Percentiles rank a stretch among this genome's conserved stretches.
These are phyloP conservation scores for Glonium stellatum DNA, from an alignment of 495 filamentous ascomycete genomes.

Conservation along the genomic window DNA sequence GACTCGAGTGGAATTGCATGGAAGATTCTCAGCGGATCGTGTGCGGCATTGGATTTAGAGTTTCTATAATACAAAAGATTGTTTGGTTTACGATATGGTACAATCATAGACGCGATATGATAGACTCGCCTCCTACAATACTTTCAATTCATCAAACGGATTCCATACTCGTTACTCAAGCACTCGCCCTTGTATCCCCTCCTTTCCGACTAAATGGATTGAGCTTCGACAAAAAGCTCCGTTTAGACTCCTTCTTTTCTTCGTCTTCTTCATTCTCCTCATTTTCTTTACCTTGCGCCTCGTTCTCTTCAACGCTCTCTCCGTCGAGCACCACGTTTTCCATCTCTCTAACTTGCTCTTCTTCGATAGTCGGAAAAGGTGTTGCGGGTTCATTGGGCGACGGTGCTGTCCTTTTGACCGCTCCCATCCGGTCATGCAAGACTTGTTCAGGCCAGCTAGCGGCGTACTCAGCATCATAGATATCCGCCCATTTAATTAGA, in stretches of 20 bases:
- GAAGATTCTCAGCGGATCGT: too few relatives aligned
- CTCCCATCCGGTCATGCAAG: constrained; percentile 46
- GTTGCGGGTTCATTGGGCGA: not conserved
- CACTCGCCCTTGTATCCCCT: not conserved
- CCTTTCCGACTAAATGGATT: not conserved
- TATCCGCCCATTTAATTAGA: constrained; percentile 63
- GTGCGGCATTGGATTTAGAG: too few relatives aligned
- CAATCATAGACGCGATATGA: not conserved
- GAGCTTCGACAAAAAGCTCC: not conserved
- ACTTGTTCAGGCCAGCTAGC: constrained; percentile 61
- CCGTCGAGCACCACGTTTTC: not conserved
- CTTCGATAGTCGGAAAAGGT: not conserved
- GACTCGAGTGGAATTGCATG: too few relatives aligned
- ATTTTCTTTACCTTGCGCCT: not conserved
- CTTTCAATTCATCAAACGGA: not conserved
- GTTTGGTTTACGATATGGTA: too few relatives aligned
- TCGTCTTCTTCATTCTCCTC: not conserved
- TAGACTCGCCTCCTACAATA: not conserved
- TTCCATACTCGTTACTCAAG: not conserved
- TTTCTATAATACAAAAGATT: too few relatives aligned
- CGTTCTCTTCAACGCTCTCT: not conserved
- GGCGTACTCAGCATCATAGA: constrained; percentile 60
- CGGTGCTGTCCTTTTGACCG: not conserved
- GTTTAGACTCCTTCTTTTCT: not conserved
- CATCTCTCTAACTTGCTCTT: not conserved